Evolutionary conservation across 2,329 filamentous ascomycete genomes (phyloP).

Genomic region (Cladosporium sp.): DNA sequence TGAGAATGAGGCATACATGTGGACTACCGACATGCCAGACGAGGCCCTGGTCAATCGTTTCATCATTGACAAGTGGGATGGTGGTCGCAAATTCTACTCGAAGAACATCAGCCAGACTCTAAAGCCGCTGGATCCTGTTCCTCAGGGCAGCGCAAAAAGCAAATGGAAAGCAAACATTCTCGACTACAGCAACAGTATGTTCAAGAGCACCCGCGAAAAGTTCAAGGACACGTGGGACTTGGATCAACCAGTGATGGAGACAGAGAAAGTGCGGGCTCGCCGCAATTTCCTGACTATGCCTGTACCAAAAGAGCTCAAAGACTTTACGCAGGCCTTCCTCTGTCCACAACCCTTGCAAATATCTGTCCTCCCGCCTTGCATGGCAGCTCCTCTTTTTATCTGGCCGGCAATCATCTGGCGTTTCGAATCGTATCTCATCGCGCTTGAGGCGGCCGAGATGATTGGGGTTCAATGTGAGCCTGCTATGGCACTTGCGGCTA

Average conservation of each 20-base stretch:
- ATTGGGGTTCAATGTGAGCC: slow-evolving; percentile 67
- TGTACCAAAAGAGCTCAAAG: slow-evolving; percentile 54
- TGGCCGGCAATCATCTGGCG: slow-evolving; percentile 85
- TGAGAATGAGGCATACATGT: slow-evolving; percentile 45
- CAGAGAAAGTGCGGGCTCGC: slow-evolving; percentile 72
- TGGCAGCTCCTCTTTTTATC: slow-evolving; percentile 72
- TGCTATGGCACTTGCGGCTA: slow-evolving; percentile 76
- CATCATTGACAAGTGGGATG: slow-evolving; percentile 59
- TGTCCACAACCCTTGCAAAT: slow-evolving; percentile 76
- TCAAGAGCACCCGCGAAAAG: slow-evolving; percentile 58
- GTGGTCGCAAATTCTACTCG: slow-evolving; percentile 61
- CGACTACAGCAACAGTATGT: slow-evolving; percentile 81
- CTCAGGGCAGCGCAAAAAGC: slow-evolving; percentile 52
- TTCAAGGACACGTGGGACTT: slow-evolving; percentile 57
- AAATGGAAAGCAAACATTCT: slow-evolving; percentile 65
- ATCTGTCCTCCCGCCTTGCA: slow-evolving; percentile 68
- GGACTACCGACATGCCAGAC: slow-evolving; percentile 46
- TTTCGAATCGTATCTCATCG: slow-evolving; percentile 78
- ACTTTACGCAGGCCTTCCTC: slow-evolving; percentile 59
- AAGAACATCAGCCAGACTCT: slow-evolving; percentile 52
- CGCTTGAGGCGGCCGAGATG: slow-evolving; percentile 69
- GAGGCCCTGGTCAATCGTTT: slow-evolving; percentile 53
- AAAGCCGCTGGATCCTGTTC: slow-evolving; percentile 66
- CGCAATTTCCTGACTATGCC: slow-evolving; percentile 79
- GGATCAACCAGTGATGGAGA: slow-evolving; percentile 79